phyloP scores from a whole-genome alignment of 1,139 yeast species.

The Saccharomycopsis crataegensis region DNA sequence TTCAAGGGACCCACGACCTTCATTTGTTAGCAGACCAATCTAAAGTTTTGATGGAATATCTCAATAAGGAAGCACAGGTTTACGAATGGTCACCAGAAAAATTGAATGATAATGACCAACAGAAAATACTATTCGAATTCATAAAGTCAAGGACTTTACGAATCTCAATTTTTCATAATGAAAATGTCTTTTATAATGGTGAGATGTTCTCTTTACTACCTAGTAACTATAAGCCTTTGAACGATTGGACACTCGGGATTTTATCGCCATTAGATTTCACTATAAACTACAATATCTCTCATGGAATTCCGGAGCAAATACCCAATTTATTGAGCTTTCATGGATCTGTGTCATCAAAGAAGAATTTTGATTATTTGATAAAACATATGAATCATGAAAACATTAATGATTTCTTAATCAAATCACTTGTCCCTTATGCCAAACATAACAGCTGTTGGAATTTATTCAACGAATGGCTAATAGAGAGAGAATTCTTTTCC shows the following conservation, averaged over 20 bases:
- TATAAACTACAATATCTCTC: slow-evolving; percentile 1
- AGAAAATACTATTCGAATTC: slow-evolving; percentile 7
- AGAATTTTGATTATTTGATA: slow-evolving; percentile 7
- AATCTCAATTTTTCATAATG: slow-evolving; percentile 13
- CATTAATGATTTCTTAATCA: slow-evolving; percentile 10
- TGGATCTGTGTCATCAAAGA: not conserved
- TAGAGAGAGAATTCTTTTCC: not conserved
- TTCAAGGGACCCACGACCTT: not conserved
- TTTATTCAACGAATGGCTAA: slow-evolving; percentile 14
- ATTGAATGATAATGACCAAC: not conserved
- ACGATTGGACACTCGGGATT: slow-evolving; percentile 11
- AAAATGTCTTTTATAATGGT: slow-evolving; percentile 13
- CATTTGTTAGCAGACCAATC: slow-evolving; percentile 5
- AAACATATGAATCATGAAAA: slow-evolving; percentile 7
- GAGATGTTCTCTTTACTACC: slow-evolving; percentile 6
- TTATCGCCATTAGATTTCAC: slow-evolving; percentile 12
- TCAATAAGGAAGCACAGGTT: not conserved
- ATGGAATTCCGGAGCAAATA: not conserved
- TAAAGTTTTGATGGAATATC: not conserved
- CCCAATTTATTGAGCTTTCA: slow-evolving; percentile 12
- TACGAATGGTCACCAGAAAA: slow-evolving; percentile 4
- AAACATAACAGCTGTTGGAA: slow-evolving; percentile 13
- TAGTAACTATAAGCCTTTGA: not conserved
- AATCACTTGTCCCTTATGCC: slow-evolving; percentile 13
- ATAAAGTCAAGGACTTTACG: slow-evolving; percentile 17